Evolutionary conservation across 352 stramenopile genomes (phyloP).

Genomic region (Phytophthora constricta): DNA sequence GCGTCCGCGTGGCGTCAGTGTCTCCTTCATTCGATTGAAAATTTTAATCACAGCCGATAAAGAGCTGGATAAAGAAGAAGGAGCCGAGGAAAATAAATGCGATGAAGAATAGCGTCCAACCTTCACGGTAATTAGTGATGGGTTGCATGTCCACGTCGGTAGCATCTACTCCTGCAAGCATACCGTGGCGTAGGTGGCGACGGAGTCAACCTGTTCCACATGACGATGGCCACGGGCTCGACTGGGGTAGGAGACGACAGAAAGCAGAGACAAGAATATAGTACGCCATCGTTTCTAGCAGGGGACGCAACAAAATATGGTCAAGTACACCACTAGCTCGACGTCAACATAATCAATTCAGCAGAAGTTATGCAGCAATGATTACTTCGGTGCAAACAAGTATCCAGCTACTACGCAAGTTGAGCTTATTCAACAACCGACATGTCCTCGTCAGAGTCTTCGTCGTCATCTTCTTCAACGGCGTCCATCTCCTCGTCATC

Average conservation of each 20-base stretch:
- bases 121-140: conserved; percentile 65
- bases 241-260: too few species aligned
- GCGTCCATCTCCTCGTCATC: not conserved
- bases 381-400: too few species aligned
- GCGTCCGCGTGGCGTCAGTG: conserved; percentile 62
- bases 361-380: too few species aligned
- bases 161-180: conserved; percentile 87
- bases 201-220: too few species aligned
- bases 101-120: conserved; percentile 89
- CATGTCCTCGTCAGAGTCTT: not conserved
- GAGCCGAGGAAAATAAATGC: conserved; percentile 87
- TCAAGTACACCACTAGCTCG: too few species aligned
- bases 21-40: conserved; percentile 84
- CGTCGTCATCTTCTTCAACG: not conserved
- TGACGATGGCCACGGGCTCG: too few species aligned
- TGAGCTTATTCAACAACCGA: not conserved
- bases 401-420: too few species aligned
- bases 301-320: too few species aligned
- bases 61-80: conserved; percentile 93
- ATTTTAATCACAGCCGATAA: conserved; percentile 94
- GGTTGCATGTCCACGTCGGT: conserved; percentile 91
- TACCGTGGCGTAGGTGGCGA: too few species aligned
- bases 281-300: too few species aligned
- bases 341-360: not conserved
- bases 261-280: too few species aligned